Evolutionary conservation across 75 land plant genomes (phyloP), one percentile per base, ranked within the genome.

Genomic region (Cupressus sempervirens): DNA sequence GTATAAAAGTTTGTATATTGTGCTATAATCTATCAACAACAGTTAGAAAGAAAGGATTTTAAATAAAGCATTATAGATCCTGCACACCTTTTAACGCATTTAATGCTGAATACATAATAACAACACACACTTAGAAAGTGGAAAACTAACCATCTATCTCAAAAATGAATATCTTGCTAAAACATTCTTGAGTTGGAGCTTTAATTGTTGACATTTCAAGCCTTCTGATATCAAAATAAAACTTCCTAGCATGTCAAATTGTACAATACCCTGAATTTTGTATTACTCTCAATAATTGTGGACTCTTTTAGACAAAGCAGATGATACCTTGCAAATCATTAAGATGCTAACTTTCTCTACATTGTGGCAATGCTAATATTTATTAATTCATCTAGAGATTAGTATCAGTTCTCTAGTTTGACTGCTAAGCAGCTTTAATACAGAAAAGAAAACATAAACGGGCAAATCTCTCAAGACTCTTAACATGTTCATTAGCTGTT

Each of bases 381-480:
- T 62, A 18, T 56, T 56, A 20, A 56, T 18, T 72, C 32, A 72
- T 35, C 32, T 7, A 36, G 35, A 74, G 18, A 76, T 38, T 76
- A 41, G 38, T 38, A 76, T 76, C 79, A 38, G 43, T 18, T 76
- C 40, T 76, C 79, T 76, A 76, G 79, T 76, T 76, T 76, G 43
- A 15, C 10, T 36, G 79, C 38, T 38, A 76, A 76, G 36, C 79
- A 18, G 79, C 79, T 38, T 76, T 23, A 30, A 6, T 38, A 38
- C 20, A 76, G 43, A 34, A 76, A 76, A 76, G 6, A 36, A 76
- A 76, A 26, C 38, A 40, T 36, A 15, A 76, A 76, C 13, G 7
- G 8, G 20, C 36, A 76, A 76, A 20, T 36, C 41, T 76, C 2
- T 16, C 34, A 14, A 35, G 35, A 38, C 16, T 75, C 40, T n/a